phyloP scores from a whole-genome alignment of 257 asterid genomes.

The Paraleonurus japonicus region DNA sequence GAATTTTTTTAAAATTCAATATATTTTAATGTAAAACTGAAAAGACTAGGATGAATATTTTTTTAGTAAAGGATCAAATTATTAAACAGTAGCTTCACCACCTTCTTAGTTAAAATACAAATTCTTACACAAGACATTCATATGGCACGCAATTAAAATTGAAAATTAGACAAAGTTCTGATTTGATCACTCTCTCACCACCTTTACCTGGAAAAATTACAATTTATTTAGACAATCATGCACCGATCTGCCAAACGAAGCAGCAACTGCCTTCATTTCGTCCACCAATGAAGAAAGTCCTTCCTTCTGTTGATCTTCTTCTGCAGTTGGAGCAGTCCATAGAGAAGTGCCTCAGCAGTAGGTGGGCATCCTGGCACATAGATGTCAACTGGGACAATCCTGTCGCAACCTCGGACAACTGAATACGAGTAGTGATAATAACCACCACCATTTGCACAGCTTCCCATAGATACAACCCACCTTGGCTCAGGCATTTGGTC shows the following conservation, averaged over 20 bases:
- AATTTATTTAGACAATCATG: conserved; percentile 33
- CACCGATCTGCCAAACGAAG: conserved; percentile 2
- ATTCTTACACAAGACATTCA: background rate
- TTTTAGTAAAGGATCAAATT: too few relatives aligned
- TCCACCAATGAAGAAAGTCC: conserved; percentile 97
- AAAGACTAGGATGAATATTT: too few relatives aligned
- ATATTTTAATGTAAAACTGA: background rate
- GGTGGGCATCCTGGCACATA: conserved; percentile 99
- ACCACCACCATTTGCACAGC: conserved; percentile 99
- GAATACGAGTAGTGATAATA: conserved; percentile 96
- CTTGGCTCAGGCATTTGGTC: conserved; percentile 99
- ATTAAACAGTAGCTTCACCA: background rate
- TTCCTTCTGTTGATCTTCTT: conserved; percentile 94
- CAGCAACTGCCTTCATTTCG: conserved; percentile 42
- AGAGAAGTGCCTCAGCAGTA: conserved; percentile 95
- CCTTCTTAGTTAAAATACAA: background rate
- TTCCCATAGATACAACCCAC: conserved; percentile 99
- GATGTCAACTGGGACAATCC: conserved; percentile 97
- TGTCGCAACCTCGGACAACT: conserved; percentile 93
- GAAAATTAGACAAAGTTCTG: background rate
- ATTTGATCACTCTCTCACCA: background rate
- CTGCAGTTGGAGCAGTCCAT: conserved; percentile 93
- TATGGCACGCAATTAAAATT: background rate
- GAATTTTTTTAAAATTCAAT: too few relatives aligned
- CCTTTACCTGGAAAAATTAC: background rate